Evolutionary conservation across 345 rosid species (phyloP).

Genomic region (Geranium brycei): DNA sequence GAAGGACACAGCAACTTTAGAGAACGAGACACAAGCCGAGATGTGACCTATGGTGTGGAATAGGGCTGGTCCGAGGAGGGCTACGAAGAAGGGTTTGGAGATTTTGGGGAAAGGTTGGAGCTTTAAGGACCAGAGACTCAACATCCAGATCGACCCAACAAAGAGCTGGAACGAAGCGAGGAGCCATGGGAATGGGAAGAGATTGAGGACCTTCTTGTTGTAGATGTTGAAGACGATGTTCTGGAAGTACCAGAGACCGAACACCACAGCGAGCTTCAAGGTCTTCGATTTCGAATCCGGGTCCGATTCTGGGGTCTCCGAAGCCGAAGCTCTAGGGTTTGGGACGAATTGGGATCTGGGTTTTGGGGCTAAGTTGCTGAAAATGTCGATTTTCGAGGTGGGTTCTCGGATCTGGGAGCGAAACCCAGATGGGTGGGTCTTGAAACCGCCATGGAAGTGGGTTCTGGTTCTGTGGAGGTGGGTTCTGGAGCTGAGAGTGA

Average conservation of each 20-base stretch:
- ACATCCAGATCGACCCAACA: conserved; percentile 91
- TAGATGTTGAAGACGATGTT: conserved; percentile 89
- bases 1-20: conserved; percentile 95
- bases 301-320: conserved; percentile 32
- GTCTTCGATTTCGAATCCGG: conserved; percentile 20
- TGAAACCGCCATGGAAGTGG: conserved; percentile 13
- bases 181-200: conserved; percentile 93
- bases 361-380: conserved; percentile 13
- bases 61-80: conserved; percentile 90
- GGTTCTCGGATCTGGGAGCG: conserved; percentile 30
- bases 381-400: conserved; percentile 14
- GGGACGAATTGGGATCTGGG: conserved; percentile 19
- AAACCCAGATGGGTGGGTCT: conserved; percentile 26
- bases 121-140: conserved; percentile 61
- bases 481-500: conserved; percentile 22
- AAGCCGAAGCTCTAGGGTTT: conserved; percentile 24
- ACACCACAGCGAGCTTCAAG: conserved; percentile 53
- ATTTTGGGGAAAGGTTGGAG: conserved; percentile 72
- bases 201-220: conserved; percentile 76
- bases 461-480: conserved; percentile 8
- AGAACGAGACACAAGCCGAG: conserved; percentile 93
- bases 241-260: conserved; percentile 88
- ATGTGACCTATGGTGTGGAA: conserved; percentile 95
- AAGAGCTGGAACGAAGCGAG: conserved; percentile 90
- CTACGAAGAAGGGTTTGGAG: conserved; percentile 67